Conservation (phyloP, 2,329 filamentous ascomycete genomes). For the Sclerotinia nivalis region DNA sequence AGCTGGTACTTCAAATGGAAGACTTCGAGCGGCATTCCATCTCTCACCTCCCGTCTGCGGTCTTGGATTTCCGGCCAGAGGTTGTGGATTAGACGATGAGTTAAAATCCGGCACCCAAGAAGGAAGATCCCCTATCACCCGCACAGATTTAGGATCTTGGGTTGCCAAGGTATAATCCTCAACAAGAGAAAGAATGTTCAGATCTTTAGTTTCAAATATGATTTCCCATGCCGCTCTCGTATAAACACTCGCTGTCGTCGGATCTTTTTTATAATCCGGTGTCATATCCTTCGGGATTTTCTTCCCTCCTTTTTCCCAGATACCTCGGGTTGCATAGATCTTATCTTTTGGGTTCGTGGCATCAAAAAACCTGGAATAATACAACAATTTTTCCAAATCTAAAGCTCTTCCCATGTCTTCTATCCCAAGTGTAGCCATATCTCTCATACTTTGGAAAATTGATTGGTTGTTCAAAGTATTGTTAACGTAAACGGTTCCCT, state of each 20-base stretch:
- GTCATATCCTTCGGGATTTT: slow-evolving; percentile 12
- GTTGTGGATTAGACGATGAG: slow-evolving; percentile 17
- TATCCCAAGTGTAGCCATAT: neutral
- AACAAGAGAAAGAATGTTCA: slow-evolving; percentile 29
- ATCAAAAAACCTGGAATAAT: slow-evolving; percentile 25
- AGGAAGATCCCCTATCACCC: slow-evolving; percentile 18
- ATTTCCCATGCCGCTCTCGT: slow-evolving; percentile 23
- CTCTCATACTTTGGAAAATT: slow-evolving; percentile 24
- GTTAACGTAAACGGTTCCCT: slow-evolving; percentile 17
- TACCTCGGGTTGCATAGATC: slow-evolving; percentile 25
- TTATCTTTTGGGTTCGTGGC: slow-evolving; percentile 25
- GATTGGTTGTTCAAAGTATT: slow-evolving; percentile 26
- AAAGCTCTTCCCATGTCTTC: slow-evolving; percentile 6
- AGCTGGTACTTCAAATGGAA: slow-evolving; percentile 16
- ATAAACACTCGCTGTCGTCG: slow-evolving; percentile 19
- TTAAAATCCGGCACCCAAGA: slow-evolving; percentile 30
- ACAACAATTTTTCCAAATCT: slow-evolving; percentile 25
- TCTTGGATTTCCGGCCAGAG: slow-evolving; percentile 26
- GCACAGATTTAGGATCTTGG: slow-evolving; percentile 1
- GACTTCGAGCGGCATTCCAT: slow-evolving; percentile 25
- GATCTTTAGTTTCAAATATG: slow-evolving; percentile 24
- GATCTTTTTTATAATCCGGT: slow-evolving; percentile 11
- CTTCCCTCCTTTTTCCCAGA: slow-evolving; percentile 25
- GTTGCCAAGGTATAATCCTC: slow-evolving; percentile 22
- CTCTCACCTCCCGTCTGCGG: neutral